phyloP scores from a whole-genome alignment of 257 asterid species.

The Datura wrightii region DNA sequence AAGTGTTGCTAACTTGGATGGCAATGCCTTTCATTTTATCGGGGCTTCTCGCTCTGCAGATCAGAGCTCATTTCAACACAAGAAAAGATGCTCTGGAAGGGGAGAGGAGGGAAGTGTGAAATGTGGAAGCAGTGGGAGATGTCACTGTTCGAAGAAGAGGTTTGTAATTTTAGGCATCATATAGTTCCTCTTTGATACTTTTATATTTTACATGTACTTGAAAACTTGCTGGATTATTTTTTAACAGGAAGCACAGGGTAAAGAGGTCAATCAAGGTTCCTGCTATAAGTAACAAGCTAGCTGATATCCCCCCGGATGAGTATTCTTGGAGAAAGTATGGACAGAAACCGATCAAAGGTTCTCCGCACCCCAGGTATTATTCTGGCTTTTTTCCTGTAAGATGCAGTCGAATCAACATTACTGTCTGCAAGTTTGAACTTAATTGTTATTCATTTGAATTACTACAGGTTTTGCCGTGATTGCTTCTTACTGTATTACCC shows the following conservation, averaged over 20 bases:
- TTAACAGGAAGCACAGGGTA: conserved; percentile 68
- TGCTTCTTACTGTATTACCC: not conserved
- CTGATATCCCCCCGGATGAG: conserved; percentile 79
- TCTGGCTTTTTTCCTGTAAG: not conserved
- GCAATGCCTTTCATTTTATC: conserved; percentile 63
- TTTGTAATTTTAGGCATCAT: conserved; percentile 35
- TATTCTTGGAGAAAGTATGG: conserved; percentile 87
- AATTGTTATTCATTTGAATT: not conserved
- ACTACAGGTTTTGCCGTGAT: not conserved
- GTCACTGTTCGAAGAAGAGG: conserved; percentile 97
- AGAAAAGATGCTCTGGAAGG: conserved; percentile 73
- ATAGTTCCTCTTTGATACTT: not conserved
- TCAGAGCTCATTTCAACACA: conserved; percentile 69
- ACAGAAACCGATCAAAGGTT: conserved; percentile 82
- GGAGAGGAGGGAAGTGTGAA: conserved; percentile 90
- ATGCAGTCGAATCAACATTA: not conserved
- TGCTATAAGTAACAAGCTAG: conserved; percentile 75
- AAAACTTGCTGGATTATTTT: not conserved
- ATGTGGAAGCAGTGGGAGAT: conserved; percentile 83
- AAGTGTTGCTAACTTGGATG: conserved; percentile 76
- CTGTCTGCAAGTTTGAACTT: not conserved
- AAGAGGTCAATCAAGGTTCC: conserved; percentile 74
- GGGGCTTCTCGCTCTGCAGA: conserved; percentile 82
- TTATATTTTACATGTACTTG: not conserved
- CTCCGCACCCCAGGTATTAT: conserved; percentile 77